Conservation (phyloP, 176 grass and related monocot genomes). For the Avena insularis region DNA sequence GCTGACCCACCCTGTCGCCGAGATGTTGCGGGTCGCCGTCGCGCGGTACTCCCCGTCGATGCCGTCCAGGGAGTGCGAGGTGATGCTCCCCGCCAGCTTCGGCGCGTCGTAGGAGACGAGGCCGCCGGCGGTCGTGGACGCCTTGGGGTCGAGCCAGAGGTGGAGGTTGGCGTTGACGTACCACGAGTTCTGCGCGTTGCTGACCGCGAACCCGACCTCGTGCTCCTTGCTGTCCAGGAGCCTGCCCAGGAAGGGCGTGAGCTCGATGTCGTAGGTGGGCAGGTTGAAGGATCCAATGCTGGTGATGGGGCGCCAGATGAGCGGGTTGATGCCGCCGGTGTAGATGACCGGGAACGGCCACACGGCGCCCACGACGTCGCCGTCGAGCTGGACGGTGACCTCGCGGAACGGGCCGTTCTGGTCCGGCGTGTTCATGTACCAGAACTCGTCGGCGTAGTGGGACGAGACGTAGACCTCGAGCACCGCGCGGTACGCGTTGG, state of each 20-base stretch:
- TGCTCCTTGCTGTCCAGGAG: constrained; percentile 69
- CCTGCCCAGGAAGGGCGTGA: constrained; percentile 86
- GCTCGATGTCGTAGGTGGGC: constrained; percentile 86
- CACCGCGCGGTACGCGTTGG: constrained; percentile 79
- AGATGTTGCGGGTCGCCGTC: constrained; percentile 66
- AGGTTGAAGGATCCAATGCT: constrained; percentile 93
- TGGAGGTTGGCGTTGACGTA: constrained; percentile 90
- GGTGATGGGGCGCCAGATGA: constrained; percentile 95
- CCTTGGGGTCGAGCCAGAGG: constrained; percentile 81
- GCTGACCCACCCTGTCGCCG: constrained; percentile 70
- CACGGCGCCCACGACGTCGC: constrained; percentile 71
- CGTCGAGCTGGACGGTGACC: constrained; percentile 70
- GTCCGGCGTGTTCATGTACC: constrained; percentile 92
- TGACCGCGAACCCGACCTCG: constrained; percentile 81
- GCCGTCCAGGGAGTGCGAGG: constrained; percentile 60
- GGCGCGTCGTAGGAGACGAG: constrained; percentile 66
- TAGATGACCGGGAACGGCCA: constrained; percentile 98
- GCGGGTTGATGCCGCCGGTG: constrained; percentile 83
- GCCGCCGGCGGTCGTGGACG: constrained; percentile 47
- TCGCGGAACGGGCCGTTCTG: constrained; percentile 90
- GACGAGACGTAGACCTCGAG: constrained; percentile 94
- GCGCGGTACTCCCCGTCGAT: constrained; percentile 60
- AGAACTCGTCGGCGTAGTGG: constrained; percentile 87
- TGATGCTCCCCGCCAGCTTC: constrained; percentile 42
- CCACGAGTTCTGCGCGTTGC: constrained; percentile 73